Evolutionary conservation across 2,329 filamentous ascomycete species (phyloP), one percentile per base, ranked within the genome.

Genomic region (Talaromyces funiculosus): DNA sequence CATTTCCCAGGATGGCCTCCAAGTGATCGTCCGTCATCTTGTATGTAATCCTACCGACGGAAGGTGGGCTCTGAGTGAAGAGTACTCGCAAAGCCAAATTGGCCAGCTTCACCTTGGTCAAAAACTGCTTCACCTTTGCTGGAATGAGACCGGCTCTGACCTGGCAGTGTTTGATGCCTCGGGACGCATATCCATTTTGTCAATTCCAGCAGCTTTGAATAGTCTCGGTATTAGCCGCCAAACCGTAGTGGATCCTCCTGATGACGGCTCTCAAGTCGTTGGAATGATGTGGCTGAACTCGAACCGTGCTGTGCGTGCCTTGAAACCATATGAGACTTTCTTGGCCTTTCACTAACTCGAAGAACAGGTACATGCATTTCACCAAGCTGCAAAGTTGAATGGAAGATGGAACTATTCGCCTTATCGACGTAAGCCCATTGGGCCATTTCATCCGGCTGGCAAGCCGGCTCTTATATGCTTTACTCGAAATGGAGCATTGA

Each of bases 231-330:
- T 84, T 9, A 80, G 81, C 54, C 83, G 86, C 43, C 82, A 81
- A 59, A 87, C 86, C 75, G 82, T 86, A 24, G 73, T 80, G n/a
- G 91, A 93, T 69, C 76, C 83, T 1, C 79, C 87, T 57, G 89
- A 92, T 67, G 90, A 96, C 71, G 80, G 90, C 38, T 86, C 89
- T 65, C 84, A 87, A 54, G 80, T 96, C 4, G 90, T 95, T 6
- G 94, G 93, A 3, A 84, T 91, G 71, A 89, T 90, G 75, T 99
- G 94, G 94, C 79, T 97, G 59, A 79, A 78, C 59, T 79, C 81
- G n/a, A 79, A 86, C 24, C 77, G 82, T 29, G 80, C 82, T 24
- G 76, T 76, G 64, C 62, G 70, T 53, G 29, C 26, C 31, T 31
- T 31, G 12, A 4, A 6, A 24, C n/a, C 12, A 24, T 24, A 20